Conservation (phyloP, 495 filamentous ascomycete genomes). For the Xylaria sp. region DNA sequence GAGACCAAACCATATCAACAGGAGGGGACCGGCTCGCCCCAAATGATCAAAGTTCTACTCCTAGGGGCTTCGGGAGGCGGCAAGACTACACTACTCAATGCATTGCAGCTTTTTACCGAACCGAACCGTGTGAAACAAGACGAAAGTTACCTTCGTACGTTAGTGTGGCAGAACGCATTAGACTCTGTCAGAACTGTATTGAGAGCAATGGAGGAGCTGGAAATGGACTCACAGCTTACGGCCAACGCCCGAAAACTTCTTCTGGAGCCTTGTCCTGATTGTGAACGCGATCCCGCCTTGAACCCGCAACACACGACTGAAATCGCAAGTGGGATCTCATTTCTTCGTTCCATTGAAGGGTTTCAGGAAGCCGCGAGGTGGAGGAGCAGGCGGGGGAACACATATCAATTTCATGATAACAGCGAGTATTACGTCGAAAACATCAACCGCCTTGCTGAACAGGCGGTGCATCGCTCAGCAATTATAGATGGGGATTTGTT, state of each 20-base stretch:
- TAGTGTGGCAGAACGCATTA: constrained; percentile 8
- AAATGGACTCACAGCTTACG: background rate
- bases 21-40: background rate
- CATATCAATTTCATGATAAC: constrained; percentile 8
- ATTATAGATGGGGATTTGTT: background rate
- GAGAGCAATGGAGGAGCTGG: background rate
- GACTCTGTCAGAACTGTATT: background rate
- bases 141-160: background rate
- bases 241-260: background rate
- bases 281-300: constrained; percentile 1
- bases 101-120: background rate
- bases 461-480: background rate
- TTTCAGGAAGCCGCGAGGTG: background rate
- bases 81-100: constrained; percentile 11
- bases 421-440: constrained; percentile 2
- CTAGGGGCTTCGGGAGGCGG: constrained; percentile 15
- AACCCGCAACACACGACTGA: background rate
- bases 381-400: background rate
- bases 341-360: background rate
- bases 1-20: background rate
- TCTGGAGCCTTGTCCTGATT: background rate
- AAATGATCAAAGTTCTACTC: background rate
- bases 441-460: constrained; percentile 6
- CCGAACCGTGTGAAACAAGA: background rate
- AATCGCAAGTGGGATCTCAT: background rate